These are phyloP conservation scores for Sugiyamaella pinicola DNA, from an alignment of 1,139 yeast genomes.

Conservation along the genomic window DNA sequence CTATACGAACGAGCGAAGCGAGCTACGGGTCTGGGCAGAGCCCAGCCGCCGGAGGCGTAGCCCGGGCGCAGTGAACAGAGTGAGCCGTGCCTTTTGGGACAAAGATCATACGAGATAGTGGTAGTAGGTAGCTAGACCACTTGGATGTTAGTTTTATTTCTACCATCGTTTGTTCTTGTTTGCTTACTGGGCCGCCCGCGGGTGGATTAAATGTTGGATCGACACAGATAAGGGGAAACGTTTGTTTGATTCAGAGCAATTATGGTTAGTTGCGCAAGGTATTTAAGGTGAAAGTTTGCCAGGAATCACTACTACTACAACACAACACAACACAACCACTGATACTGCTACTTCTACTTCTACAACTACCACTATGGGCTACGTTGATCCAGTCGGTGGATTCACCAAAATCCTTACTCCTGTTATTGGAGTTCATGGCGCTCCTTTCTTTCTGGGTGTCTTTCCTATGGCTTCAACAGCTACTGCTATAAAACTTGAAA, in stretches of 20 bases:
- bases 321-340: too few relatives aligned
- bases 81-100: too few relatives aligned
- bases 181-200: background rate
- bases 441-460: slow-evolving; percentile 28
- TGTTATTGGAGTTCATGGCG: slow-evolving; percentile 51
- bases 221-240: background rate
- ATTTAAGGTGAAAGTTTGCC: too few relatives aligned
- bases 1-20: background rate
- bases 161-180: too few relatives aligned
- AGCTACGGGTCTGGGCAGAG: background rate
- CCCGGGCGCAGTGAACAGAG: background rate
- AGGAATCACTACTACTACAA: too few relatives aligned
- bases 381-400: slow-evolving; percentile 46
- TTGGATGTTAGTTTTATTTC: too few relatives aligned
- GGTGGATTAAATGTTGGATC: too few relatives aligned
- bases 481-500: slow-evolving; percentile 51
- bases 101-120: too few relatives aligned
- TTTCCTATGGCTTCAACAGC: slow-evolving; percentile 55
- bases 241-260: too few relatives aligned
- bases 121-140: too few relatives aligned
- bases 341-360: too few relatives aligned
- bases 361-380: slow-evolving; percentile 23
- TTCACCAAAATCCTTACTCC: slow-evolving; percentile 52
- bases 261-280: background rate
- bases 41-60: background rate